These are phyloP conservation scores for Chytriomyces sp. DNA, from an alignment of 192 early-diverging fungal genomes.

Conservation along the genomic window DNA sequence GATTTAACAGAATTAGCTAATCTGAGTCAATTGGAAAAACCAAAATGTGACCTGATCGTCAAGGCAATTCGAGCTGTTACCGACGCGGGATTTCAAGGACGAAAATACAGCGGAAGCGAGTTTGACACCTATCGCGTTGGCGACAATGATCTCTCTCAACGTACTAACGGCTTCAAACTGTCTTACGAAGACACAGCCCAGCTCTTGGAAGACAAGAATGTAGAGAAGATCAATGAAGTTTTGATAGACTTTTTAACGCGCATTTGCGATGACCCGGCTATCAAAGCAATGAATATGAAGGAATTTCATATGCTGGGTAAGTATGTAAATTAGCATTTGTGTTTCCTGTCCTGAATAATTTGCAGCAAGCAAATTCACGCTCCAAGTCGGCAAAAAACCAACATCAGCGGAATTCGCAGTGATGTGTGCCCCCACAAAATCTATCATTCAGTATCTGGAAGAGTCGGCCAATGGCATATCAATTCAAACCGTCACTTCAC, in stretches of 20 bases:
- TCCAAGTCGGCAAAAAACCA: background rate
- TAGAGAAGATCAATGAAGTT: background rate
- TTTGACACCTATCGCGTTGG: background rate
- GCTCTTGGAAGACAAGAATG: constrained; percentile 25
- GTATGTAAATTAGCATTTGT: background rate
- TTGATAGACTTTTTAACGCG: background rate
- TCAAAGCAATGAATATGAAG: constrained; percentile 9
- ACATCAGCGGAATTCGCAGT: background rate
- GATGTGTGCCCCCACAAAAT: constrained; percentile 27
- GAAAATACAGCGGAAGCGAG: background rate
- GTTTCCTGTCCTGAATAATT: background rate
- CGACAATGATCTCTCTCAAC: background rate
- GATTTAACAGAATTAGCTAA: background rate
- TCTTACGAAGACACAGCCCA: background rate
- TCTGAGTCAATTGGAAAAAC: background rate
- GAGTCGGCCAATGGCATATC: constrained; percentile 9
- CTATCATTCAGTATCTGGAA: constrained; percentile 30
- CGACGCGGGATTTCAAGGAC: constrained; percentile 6
- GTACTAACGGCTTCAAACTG: background rate
- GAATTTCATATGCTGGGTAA: constrained; percentile 31
- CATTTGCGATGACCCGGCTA: background rate
- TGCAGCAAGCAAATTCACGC: constrained; percentile 9
- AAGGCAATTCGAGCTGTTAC: background rate
- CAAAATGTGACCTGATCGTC: background rate
- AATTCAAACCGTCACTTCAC: background rate